phyloP scores from a whole-genome alignment of 345 rosid genomes.

The Citrus trifoliata region DNA sequence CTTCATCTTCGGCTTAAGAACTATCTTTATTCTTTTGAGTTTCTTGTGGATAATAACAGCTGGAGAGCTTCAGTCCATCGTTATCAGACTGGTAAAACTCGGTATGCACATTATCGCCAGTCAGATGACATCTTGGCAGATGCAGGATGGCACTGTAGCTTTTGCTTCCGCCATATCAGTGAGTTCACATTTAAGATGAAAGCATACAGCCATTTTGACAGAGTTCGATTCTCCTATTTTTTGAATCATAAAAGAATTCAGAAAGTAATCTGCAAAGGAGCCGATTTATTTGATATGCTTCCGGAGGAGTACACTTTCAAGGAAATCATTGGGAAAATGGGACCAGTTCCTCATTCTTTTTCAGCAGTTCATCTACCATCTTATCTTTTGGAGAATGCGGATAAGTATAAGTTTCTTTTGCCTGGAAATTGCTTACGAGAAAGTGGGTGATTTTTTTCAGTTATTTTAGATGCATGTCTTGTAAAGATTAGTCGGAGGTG shows the following conservation, averaged over 20 bases:
- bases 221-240: constrained; percentile 53
- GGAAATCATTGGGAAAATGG: constrained; percentile 66
- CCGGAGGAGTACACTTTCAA: constrained; percentile 66
- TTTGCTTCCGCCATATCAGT: constrained; percentile 51
- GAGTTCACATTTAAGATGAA: constrained; percentile 68
- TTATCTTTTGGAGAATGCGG: constrained; percentile 55
- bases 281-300: constrained; percentile 63
- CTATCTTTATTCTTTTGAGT: constrained; percentile 83
- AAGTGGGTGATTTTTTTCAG: constrained; percentile 38
- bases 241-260: constrained; percentile 56
- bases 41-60: constrained; percentile 64
- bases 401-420: constrained; percentile 49
- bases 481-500: constrained; percentile 21
- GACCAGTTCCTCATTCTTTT: constrained; percentile 60
- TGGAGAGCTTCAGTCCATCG: constrained; percentile 89
- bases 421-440: constrained; percentile 61
- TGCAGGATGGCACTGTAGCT: constrained; percentile 74
- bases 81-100: constrained; percentile 48
- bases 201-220: constrained; percentile 61
- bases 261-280: constrained; percentile 57
- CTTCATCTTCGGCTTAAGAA: constrained; percentile 77
- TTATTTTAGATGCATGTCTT: neutral
- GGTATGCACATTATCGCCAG: constrained; percentile 62
- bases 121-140: constrained; percentile 51
- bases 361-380: constrained; percentile 67